Conservation (phyloP, 176 grass and related monocot species). For the Alloteropsis semialata region DNA sequence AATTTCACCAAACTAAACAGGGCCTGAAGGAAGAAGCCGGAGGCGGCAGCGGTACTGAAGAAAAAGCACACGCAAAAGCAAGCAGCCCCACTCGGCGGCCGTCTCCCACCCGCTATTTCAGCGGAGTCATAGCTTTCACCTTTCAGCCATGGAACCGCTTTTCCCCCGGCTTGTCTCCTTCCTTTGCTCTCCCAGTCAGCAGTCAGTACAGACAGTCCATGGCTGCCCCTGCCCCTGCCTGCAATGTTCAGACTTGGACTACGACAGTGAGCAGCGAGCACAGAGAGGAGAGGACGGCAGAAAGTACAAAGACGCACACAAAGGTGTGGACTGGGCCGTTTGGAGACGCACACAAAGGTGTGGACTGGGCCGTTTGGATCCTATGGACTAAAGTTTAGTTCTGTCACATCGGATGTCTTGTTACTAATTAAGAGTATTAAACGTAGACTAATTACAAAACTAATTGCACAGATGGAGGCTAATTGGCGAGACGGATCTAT, state of each 20-base stretch:
- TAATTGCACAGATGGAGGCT: no score
- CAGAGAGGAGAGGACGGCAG: neutral
- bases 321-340: slow-evolving; percentile 3
- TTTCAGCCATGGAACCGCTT: slow-evolving; percentile 5
- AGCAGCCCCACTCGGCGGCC: neutral
- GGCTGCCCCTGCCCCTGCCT: neutral
- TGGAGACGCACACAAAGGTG: no score
- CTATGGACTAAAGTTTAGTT: no score
- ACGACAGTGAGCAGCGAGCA: neutral
- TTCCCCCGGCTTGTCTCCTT: slow-evolving; percentile 15
- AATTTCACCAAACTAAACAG: no score
- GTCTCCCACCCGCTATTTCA: neutral
- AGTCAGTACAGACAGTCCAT: neutral
- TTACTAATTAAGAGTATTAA: no score
- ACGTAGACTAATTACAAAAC: no score
- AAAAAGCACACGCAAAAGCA: slow-evolving; percentile 7
- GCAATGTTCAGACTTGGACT: neutral
- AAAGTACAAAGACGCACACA: slow-evolving; percentile 16
- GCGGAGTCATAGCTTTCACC: neutral
- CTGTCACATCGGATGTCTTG: no score
- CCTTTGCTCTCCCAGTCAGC: slow-evolving; percentile 4
- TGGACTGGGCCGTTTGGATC: no score
- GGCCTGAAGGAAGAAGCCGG: neutral
- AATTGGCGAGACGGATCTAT: no score
- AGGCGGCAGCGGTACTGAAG: neutral